These are phyloP conservation scores for Musa itinerans DNA, from an alignment of 176 grass and related monocot species.

Conservation along the genomic window DNA sequence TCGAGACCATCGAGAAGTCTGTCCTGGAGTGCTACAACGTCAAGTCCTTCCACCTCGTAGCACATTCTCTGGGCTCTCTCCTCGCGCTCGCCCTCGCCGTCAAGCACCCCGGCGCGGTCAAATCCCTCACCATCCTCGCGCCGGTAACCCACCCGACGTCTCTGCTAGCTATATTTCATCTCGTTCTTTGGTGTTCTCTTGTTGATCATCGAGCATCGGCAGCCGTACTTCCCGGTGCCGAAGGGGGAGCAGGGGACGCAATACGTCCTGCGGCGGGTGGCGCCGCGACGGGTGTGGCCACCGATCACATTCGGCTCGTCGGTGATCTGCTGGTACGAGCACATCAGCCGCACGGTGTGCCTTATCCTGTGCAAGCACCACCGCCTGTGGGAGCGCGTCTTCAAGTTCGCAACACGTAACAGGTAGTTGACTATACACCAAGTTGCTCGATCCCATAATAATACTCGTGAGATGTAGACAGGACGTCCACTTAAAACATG, in stretches of 20 bases:
- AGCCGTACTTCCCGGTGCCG: conserved; percentile 80
- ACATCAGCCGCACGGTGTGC: conserved; percentile 73
- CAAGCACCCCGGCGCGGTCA: conserved; percentile 43
- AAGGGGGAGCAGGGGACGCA: conserved; percentile 60
- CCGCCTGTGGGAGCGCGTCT: conserved; percentile 68
- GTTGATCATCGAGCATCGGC: conserved; percentile 3
- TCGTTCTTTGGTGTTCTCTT: too few relatives aligned
- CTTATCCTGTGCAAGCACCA: conserved; percentile 91
- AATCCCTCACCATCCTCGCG: conserved; percentile 51
- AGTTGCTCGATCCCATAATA: too few relatives aligned
- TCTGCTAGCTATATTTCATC: too few relatives aligned
- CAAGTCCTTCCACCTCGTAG: conserved; percentile 52
- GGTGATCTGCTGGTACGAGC: conserved; percentile 93
- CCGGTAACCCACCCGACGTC: conserved; percentile 18
- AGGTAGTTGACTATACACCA: conserved; percentile 28
- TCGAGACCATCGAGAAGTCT: conserved; percentile 61
- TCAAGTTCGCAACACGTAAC: conserved; percentile 77
- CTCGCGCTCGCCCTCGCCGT: conserved; percentile 61
- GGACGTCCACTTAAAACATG: too few relatives aligned
- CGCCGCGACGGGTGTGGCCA: conserved; percentile 83
- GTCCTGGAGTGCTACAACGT: conserved; percentile 50
- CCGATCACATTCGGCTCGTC: conserved; percentile 71
- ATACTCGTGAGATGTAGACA: too few relatives aligned
- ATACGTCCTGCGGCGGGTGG: conserved; percentile 72
- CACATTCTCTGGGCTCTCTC: conserved; percentile 62